Evolutionary conservation across 768 basidiomycete genomes (phyloP).

Genomic region (Kwoniella dendrophila): DNA sequence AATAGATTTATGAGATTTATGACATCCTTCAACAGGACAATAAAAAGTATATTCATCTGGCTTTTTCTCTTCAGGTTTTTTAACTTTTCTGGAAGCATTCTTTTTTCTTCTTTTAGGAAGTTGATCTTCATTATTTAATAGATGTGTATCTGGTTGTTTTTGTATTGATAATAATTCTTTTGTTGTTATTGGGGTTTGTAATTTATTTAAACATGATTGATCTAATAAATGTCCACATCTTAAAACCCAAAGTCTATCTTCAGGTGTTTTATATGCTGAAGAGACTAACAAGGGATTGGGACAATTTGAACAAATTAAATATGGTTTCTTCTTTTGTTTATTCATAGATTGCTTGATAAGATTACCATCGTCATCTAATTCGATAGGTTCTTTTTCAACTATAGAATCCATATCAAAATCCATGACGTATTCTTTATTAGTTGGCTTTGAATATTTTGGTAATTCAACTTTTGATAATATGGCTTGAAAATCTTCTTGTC

Average conservation of each 20-base stretch:
- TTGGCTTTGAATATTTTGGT: constrained; percentile 10
- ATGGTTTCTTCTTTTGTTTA: constrained; percentile 20
- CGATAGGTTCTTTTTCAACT: constrained; percentile 30
- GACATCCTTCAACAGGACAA: constrained; percentile 50
- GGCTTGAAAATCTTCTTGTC: constrained; percentile 31
- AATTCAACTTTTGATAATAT: constrained; percentile 27
- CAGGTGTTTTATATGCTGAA: constrained; percentile 36
- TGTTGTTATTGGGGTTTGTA: constrained; percentile 30
- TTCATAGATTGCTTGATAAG: constrained; percentile 17
- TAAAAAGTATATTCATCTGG: constrained; percentile 39
- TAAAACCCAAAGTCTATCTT: constrained; percentile 44
- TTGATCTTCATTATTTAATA: constrained; percentile 6
- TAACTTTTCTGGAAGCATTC: constrained; percentile 7
- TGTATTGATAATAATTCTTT: neutral
- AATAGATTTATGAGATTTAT: constrained; percentile 35
- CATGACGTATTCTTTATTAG: constrained; percentile 29
- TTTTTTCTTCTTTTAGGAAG: constrained; percentile 14
- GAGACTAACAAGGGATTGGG: constrained; percentile 38
- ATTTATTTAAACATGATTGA: constrained; percentile 42
- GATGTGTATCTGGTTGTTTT: constrained; percentile 19
- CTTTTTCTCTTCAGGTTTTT: constrained; percentile 17
- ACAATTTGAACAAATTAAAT: constrained; percentile 42
- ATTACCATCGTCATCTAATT: constrained; percentile 45
- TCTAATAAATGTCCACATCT: constrained; percentile 53
- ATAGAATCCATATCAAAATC: constrained; percentile 40